Percentiles rank a stretch among this genome's conserved stretches.
These are phyloP conservation scores for Aphanomyces euteiches DNA, from an alignment of 352 stramenopile species.

Conservation along the genomic window DNA sequence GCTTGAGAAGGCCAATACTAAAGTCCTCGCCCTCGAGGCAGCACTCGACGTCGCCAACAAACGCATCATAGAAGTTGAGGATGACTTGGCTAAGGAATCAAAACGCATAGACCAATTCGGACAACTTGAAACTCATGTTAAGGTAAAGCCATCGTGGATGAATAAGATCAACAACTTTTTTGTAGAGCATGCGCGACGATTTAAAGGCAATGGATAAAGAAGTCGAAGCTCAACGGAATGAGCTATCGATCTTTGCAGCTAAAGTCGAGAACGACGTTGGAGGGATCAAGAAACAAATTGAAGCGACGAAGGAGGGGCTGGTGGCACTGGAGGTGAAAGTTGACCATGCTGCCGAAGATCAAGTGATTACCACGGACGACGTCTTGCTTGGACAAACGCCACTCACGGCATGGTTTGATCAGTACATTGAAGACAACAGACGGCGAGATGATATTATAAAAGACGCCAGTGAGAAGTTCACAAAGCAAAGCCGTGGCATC, in stretches of 20 bases:
- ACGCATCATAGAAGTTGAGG: conserved; percentile 64
- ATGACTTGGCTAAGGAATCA: conserved; percentile 55
- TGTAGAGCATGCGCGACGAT: conserved; percentile 42
- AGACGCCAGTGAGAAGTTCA: conserved; percentile 77
- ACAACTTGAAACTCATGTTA: conserved; percentile 21
- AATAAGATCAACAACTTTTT: not conserved
- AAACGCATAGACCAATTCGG: conserved; percentile 54
- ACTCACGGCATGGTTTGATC: conserved; percentile 77
- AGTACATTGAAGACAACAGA: conserved; percentile 60
- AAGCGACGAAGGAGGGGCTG: conserved; percentile 76
- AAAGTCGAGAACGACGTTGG: conserved; percentile 51
- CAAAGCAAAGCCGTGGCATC: conserved; percentile 73
- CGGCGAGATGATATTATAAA: conserved; percentile 72
- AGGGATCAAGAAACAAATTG: conserved; percentile 56
- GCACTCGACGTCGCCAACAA: conserved; percentile 64
- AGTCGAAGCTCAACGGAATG: conserved; percentile 44
- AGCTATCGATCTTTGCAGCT: conserved; percentile 50
- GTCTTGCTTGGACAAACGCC: conserved; percentile 74
- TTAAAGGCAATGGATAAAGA: conserved; percentile 44
- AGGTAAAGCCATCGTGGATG: not conserved
- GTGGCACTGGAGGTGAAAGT: conserved; percentile 81
- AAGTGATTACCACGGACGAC: conserved; percentile 75
- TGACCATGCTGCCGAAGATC: conserved; percentile 75
- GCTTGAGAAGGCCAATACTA: conserved; percentile 70
- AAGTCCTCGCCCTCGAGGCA: conserved; percentile 67